Base-by-base conservation (phyloP, 345 rosid species). In the Anastatica hierochuntica region DNA sequence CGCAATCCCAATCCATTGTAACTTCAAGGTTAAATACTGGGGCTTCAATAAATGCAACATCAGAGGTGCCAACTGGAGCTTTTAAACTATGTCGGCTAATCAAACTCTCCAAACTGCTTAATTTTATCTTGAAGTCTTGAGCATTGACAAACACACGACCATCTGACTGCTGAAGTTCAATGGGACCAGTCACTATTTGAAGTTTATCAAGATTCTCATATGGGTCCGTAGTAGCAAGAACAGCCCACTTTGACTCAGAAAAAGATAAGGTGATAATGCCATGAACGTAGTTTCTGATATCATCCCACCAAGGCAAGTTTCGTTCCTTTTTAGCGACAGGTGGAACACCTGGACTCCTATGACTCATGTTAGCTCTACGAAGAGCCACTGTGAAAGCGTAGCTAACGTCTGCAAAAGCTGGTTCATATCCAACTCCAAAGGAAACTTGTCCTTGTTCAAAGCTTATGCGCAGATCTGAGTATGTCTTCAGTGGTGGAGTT, bases 251-350 rank as follows among this genome's bases (percentile, higher is more conserved):
- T 34, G 86, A 72, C 66, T 88, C 88, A 58, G 78, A 70, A 66
- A 92, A 88, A 60, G 68, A 69, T 44, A 92, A 66, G 43, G 79
- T 58, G 49, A 79, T 69, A 62, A 72, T 80, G 64, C 98, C 97
- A 66, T 92, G 98, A 51, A 88, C 72, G 71, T 88, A 92, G 66
- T 92, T 81, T 70, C 98, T 83, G 90, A 88, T 79, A 41, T 88
- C 98, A 82, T 92, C 98, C 98, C 98, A 92, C 98, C 98, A 92
- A 1, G 98, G 97, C 52, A 92, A 85, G 65, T 74, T 92, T 61
- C 81, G 79, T 72, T 92, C 98, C 42, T 83, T 92, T 73, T 92
- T 92, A 16, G 77, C 70, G 18, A 82, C 83, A 64, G 60, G 76
- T 8, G 69, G 75, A 20, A 62, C 33, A 64, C 69, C 75, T 60